phyloP scores from a whole-genome alignment of 192 early-diverging fungal genomes.

The Geosiphon pyriformis region DNA sequence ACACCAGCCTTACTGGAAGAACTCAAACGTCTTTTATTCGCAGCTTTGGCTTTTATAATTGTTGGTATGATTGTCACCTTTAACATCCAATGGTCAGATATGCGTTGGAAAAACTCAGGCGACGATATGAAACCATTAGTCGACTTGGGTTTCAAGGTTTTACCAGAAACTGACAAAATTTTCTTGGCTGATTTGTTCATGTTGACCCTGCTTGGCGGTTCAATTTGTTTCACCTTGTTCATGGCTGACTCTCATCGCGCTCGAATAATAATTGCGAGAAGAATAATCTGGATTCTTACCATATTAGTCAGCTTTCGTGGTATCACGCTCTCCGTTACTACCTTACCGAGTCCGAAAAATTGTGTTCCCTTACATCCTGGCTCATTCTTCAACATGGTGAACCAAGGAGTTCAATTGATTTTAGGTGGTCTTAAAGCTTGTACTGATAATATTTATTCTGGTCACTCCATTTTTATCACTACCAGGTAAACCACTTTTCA shows the following conservation, averaged over 20 bases:
- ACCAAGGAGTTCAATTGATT: slow-evolving; percentile 32
- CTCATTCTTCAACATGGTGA: slow-evolving; percentile 29
- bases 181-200: slow-evolving; percentile 35
- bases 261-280: slow-evolving; percentile 29
- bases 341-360: slow-evolving; percentile 35
- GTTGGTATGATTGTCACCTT: slow-evolving; percentile 33
- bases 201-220: slow-evolving; percentile 34
- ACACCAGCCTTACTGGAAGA: slow-evolving; percentile 20
- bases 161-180: slow-evolving; percentile 24
- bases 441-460: slow-evolving; percentile 41
- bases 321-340: slow-evolving; percentile 33
- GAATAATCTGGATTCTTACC: slow-evolving; percentile 34
- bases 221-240: slow-evolving; percentile 26
- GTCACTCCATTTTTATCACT: slow-evolving; percentile 36
- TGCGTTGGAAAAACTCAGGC: slow-evolving; percentile 29
- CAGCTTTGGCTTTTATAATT: slow-evolving; percentile 27
- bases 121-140: slow-evolving; percentile 27
- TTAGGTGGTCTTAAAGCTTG: slow-evolving; percentile 35
- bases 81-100: slow-evolving; percentile 37
- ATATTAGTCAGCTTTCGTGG: slow-evolving; percentile 29
- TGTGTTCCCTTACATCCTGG: slow-evolving; percentile 25
- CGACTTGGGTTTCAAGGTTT: slow-evolving; percentile 35
- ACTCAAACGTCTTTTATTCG: slow-evolving; percentile 18
- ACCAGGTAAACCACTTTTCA: slow-evolving; percentile 1
- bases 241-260: slow-evolving; percentile 30